A percentile compares a stretch with the other conserved stretches of the same genome.
Evolutionary conservation across 371 early-diverging fungal genomes (phyloP).

Genomic region (Dichotomocladium elegans): DNA sequence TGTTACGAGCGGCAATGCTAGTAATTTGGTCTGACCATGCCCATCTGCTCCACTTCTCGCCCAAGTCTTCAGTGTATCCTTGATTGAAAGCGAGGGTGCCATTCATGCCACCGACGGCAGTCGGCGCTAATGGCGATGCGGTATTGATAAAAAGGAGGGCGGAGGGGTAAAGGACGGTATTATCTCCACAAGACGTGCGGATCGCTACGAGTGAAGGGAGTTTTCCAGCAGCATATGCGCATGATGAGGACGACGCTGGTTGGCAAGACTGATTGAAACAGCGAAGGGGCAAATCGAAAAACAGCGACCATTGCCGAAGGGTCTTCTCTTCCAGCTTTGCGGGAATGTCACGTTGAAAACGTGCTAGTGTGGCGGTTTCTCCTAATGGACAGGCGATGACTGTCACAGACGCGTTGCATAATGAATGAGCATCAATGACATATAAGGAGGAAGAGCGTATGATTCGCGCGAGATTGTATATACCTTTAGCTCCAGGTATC

Average conservation of each 20-base stretch:
- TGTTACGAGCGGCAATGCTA: neutral
- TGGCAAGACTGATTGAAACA: neutral
- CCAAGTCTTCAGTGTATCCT: conserved; percentile 37
- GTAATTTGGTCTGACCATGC: conserved; percentile 27
- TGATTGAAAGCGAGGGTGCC: conserved; percentile 29
- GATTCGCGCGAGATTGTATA: neutral
- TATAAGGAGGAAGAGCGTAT: too few species aligned
- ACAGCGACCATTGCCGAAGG: conserved; percentile 26
- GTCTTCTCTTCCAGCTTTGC: conserved; percentile 19
- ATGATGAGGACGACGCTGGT: too few species aligned
- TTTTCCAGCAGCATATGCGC: neutral
- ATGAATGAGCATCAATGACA: too few species aligned
- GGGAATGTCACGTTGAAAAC: conserved; percentile 14
- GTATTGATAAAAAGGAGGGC: conserved; percentile 25
- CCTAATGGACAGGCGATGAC: conserved; percentile 35
- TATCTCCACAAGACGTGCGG: conserved; percentile 4
- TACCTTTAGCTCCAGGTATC: conserved; percentile 22
- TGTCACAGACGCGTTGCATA: conserved; percentile 1
- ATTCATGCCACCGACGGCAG: conserved; percentile 26
- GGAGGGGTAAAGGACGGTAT: conserved; percentile 24
- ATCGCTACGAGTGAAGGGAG: conserved; percentile 11
- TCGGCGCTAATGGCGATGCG: conserved; percentile 16
- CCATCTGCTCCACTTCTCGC: conserved; percentile 38
- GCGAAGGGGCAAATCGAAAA: conserved; percentile 30
- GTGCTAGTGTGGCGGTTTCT: conserved; percentile 19